These are phyloP conservation scores for Populus hybrid DNA, from an alignment of 441 rosid genomes.

Conservation along the genomic window DNA sequence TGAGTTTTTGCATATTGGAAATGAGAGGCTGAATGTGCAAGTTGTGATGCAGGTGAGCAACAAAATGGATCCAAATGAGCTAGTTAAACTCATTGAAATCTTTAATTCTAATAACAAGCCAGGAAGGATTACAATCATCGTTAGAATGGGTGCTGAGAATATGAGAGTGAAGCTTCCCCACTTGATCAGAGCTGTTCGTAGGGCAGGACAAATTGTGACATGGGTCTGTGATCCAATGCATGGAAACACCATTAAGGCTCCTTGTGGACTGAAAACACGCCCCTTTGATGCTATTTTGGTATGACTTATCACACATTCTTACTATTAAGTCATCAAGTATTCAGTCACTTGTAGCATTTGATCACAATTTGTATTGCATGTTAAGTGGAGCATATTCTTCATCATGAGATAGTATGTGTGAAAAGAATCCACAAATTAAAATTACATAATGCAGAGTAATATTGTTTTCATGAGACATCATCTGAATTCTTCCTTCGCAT, in stretches of 20 bases:
- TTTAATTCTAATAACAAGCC: too few species aligned
- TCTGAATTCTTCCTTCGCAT: background rate
- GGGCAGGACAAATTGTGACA: conserved; percentile 74
- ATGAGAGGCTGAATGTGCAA: conserved; percentile 18
- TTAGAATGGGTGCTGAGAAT: conserved; percentile 42
- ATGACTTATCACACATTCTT: conserved; percentile 12
- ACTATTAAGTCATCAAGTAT: background rate
- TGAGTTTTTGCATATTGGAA: background rate
- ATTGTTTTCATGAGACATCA: background rate
- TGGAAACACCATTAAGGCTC: conserved; percentile 89
- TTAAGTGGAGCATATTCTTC: background rate
- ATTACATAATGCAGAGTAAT: background rate
- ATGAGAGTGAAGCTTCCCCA: conserved; percentile 70
- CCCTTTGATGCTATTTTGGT: conserved; percentile 85
- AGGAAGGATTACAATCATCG: conserved; percentile 67
- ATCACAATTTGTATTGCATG: background rate
- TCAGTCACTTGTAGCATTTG: background rate
- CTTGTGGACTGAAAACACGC: conserved; percentile 84
- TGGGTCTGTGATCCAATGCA: conserved; percentile 95
- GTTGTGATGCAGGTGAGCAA: conserved; percentile 64
- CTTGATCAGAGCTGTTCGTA: conserved; percentile 68
- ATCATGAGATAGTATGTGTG: background rate
- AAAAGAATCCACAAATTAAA: background rate
- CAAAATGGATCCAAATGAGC: conserved; percentile 86
- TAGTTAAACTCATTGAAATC: conserved; percentile 69